Evolutionary conservation across 306 rosid genomes (phyloP).

Genomic region (Dalbergia oliveri): DNA sequence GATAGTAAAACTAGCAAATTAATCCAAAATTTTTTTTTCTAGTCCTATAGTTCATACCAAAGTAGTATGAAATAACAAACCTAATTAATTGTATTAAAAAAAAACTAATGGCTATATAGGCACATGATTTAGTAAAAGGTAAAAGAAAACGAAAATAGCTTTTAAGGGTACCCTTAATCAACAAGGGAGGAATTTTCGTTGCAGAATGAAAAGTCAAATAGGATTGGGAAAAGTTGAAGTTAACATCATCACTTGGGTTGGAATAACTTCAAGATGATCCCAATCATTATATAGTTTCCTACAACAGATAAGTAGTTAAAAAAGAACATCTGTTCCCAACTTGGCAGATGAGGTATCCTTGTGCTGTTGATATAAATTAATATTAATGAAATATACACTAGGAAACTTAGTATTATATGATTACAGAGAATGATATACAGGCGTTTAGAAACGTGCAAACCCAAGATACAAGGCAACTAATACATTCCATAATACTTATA

Average conservation of each 20-base stretch:
- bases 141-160: constrained; percentile 33
- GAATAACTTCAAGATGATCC: constrained; percentile 49
- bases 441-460: constrained; percentile 51
- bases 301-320: neutral
- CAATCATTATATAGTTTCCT: constrained; percentile 42
- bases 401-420: constrained; percentile 29
- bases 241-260: constrained; percentile 40
- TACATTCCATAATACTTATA: constrained; percentile 52
- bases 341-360: constrained; percentile 29
- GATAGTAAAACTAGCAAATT: too few species aligned
- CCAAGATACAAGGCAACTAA: constrained; percentile 52
- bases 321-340: constrained; percentile 11
- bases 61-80: neutral
- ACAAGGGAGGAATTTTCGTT: constrained; percentile 56
- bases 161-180: constrained; percentile 48
- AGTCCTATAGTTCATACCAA: neutral
- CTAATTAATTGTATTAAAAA: constrained; percentile 14
- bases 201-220: constrained; percentile 48
- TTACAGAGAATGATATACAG: constrained; percentile 31
- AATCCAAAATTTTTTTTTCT: too few species aligned
- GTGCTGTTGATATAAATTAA: neutral
- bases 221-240: constrained; percentile 37
- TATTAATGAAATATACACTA: neutral
- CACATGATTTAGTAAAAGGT: constrained; percentile 38
- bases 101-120: neutral